Base-by-base conservation (phyloP, 2,329 filamentous ascomycete species). In the Ophiosphaerella herpotricha region DNA sequence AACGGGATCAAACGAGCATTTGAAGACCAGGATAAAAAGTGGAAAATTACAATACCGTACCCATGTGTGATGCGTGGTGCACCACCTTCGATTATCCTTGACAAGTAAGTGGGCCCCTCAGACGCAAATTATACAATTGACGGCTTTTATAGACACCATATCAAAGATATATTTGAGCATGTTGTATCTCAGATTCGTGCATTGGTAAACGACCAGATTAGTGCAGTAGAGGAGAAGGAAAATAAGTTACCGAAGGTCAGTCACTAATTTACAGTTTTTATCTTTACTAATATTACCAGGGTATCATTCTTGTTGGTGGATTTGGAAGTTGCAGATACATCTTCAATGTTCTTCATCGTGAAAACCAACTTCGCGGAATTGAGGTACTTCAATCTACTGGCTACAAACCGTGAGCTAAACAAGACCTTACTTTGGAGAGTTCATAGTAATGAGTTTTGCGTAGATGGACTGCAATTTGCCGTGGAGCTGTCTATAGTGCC, bases 1-100 rank as follows among this genome's bases (percentile, higher is more conserved):
- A 54, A 55, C 40, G 58, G 55, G 2, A 55, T 65, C 37, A 66
- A 66, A 32, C 46, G 56, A 14, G 37, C 40, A 3, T 65, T 62
- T 33, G 55, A 50, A 4, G 60, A 46, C 4, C 35, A 50, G 16
- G 33, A 44, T 4, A 23, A 37, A 7, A 46, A 11, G 4, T 57
- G 54, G 52, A 50, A 40, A 18, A 48, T 54, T 7, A 44, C 24
- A 5, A 32, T 54, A 3, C 48, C 48, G 7, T 37, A 49, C 31
- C 46, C 48, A 11, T 57, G 54, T 18, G 16, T 39, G 3, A 14
- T 36, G 24, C 41, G 23, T 5, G 50, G 50, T 12, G 54, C 54
- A 26, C 47, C 47, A 7, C 32, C 23, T 7, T 18, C 35, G 3
- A 33, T 57, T 12, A 29, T 18, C 12, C 42, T 57, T 4, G 34